Evolutionary conservation across 306 rosid genomes (phyloP).

Genomic region (Castanea sativa): DNA sequence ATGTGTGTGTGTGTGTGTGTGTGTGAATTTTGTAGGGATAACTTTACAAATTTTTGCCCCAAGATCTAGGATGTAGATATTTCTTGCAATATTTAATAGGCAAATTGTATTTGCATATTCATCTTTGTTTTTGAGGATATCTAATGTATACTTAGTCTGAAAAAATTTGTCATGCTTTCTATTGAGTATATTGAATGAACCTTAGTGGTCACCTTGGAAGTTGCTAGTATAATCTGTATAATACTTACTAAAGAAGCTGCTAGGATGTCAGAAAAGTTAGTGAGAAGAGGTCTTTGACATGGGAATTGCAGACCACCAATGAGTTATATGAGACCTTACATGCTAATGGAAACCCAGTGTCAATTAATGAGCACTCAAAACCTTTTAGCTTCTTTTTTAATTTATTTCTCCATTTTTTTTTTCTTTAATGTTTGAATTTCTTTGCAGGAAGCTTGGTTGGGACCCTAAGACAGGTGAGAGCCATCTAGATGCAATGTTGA

Average conservation of each 20-base stretch:
- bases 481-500: constrained; percentile 84
- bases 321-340: not conserved
- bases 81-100: too few species aligned
- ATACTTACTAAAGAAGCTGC: not conserved
- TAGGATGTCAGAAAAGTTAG: not conserved
- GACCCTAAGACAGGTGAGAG: constrained; percentile 62
- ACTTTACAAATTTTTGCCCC: too few species aligned
- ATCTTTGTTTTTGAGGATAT: too few species aligned
- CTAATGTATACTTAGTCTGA: too few species aligned
- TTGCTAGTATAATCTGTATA: too few species aligned
- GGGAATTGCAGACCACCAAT: not conserved
- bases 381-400: not conserved
- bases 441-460: constrained; percentile 91
- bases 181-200: too few species aligned
- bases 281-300: not conserved
- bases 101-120: too few species aligned
- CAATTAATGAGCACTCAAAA: not conserved
- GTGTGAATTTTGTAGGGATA: too few species aligned
- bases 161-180: too few species aligned
- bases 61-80: too few species aligned
- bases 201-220: too few species aligned
- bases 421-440: constrained; percentile 3
- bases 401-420: not conserved
- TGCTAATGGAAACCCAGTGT: not conserved
- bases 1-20: too few species aligned